phyloP scores from a whole-genome alignment of 2,329 filamentous ascomycete genomes.

The Paecilomyces sp. region DNA sequence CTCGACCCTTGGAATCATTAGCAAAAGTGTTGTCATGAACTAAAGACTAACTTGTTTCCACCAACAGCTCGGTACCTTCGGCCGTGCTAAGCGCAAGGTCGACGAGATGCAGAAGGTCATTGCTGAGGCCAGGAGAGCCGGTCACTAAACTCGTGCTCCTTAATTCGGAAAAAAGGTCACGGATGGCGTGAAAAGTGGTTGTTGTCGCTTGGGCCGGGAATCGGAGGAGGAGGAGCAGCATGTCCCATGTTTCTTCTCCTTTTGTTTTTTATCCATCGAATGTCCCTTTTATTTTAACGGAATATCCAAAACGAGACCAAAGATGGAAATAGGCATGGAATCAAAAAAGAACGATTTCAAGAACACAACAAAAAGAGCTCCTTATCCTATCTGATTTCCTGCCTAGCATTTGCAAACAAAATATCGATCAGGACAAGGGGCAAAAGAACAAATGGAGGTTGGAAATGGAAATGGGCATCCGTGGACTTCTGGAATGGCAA shows the following conservation, averaged over 20 bases:
- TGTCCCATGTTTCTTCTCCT: background rate
- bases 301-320: background rate
- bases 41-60: slow-evolving; percentile 12
- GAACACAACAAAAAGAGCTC: background rate
- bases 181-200: background rate
- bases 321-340: slow-evolving; percentile 12
- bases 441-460: background rate
- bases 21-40: background rate
- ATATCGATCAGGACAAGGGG: background rate
- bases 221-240: background rate
- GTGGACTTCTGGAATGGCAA: background rate
- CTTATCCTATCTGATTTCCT: background rate
- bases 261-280: slow-evolving; percentile 1
- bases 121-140: slow-evolving; percentile 80
- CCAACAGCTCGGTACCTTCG: slow-evolving; percentile 86
- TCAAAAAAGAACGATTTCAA: slow-evolving; percentile 10
- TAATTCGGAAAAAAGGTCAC: slow-evolving; percentile 10
- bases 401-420: background rate
- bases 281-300: slow-evolving; percentile 1
- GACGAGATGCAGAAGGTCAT: slow-evolving; percentile 98
- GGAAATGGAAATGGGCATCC: background rate
- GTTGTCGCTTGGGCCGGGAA: background rate
- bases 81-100: slow-evolving; percentile 98
- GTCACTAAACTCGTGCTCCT: slow-evolving; percentile 50
- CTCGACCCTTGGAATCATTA: background rate